These are phyloP conservation scores for Cyathus striatus DNA, from an alignment of 768 basidiomycete species.

Conservation along the genomic window DNA sequence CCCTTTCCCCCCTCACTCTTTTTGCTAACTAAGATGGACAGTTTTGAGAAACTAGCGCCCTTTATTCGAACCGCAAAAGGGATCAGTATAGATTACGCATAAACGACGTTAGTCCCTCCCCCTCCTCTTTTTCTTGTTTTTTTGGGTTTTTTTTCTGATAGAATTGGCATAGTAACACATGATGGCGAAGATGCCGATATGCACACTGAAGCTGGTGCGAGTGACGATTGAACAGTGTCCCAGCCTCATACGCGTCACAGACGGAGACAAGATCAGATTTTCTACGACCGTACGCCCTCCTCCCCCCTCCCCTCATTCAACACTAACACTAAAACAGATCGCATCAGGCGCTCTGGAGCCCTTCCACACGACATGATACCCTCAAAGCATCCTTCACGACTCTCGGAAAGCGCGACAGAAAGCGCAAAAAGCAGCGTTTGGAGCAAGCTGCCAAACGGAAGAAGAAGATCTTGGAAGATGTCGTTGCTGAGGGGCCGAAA, in stretches of 20 bases:
- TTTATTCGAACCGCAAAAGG: constrained; percentile 69
- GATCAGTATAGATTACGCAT: constrained; percentile 91
- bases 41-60: constrained; percentile 68
- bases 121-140: no score
- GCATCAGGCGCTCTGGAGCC: constrained; percentile 51
- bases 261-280: constrained; percentile 65
- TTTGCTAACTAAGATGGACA: constrained; percentile 19
- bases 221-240: constrained; percentile 72
- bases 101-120: constrained; percentile 75
- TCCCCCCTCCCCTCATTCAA: constrained; percentile 2
- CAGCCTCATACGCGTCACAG: constrained; percentile 74
- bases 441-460: constrained; percentile 68
- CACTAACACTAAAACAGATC: constrained; percentile 33
- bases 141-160: no score
- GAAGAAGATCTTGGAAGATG: constrained; percentile 67
- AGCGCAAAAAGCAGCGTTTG: constrained; percentile 75
- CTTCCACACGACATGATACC: constrained; percentile 77
- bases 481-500: constrained; percentile 71
- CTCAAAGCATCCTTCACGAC: constrained; percentile 77
- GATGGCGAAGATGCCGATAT: constrained; percentile 64
- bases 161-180: constrained; percentile 52
- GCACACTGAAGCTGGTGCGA: constrained; percentile 30
- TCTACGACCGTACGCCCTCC: constrained; percentile 64
- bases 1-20: no score
- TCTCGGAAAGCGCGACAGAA: constrained; percentile 91